Evolutionary conservation across 2,329 filamentous ascomycete genomes (phyloP).

Genomic region (Xylariaceae sp.): DNA sequence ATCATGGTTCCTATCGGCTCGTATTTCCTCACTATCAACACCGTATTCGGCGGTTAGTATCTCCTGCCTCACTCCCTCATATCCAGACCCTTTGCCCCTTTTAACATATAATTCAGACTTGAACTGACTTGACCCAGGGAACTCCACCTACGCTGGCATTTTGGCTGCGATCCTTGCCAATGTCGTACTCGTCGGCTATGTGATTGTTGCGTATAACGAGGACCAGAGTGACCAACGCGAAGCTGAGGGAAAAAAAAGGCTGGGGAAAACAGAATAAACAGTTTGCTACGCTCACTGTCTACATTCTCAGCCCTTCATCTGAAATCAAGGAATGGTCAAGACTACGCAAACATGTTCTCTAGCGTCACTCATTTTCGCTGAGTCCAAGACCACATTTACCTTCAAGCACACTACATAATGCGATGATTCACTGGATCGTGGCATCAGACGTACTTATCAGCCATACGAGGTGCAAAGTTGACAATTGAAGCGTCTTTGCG

Average conservation of each 20-base stretch:
- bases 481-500: no score
- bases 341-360: no score
- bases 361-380: no score
- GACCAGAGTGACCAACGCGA: constrained; percentile 56
- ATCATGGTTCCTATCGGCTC: constrained; percentile 79
- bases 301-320: neutral
- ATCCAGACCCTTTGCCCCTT: neutral
- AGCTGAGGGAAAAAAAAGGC: constrained; percentile 41
- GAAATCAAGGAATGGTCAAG: no score
- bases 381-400: no score
- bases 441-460: no score
- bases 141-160: constrained; percentile 81
- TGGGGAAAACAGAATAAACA: constrained; percentile 13
- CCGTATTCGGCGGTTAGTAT: constrained; percentile 68
- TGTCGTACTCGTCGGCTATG: constrained; percentile 82
- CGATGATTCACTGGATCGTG: no score
- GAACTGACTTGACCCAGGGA: constrained; percentile 47
- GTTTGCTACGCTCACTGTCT: neutral
- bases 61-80: neutral
- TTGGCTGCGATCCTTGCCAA: constrained; percentile 88
- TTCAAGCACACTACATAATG: no score
- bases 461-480: no score
- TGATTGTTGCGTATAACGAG: constrained; percentile 87
- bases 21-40: constrained; percentile 78
- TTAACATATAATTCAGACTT: neutral